Base-by-base conservation (phyloP, 257 asterid species). In the Nicotiana undulata region DNA sequence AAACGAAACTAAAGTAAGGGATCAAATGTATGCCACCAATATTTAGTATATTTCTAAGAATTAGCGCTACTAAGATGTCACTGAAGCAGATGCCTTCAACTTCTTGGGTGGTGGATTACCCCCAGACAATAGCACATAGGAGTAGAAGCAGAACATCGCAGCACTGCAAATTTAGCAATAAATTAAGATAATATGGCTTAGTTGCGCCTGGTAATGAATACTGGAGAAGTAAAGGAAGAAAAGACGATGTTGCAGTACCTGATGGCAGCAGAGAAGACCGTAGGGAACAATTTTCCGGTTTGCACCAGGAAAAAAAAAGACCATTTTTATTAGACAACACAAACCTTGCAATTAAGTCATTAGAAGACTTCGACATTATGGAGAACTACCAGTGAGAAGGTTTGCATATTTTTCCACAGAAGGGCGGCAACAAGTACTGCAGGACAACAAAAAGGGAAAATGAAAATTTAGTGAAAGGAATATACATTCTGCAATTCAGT, bases 71-170 rank as follows among this genome's bases (percentile, higher is more conserved):
- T 81, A 81, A 22, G 72, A 81, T 75, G 65, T 40, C 13, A 32
- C 65, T 63, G 81, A 78, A 1, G 80, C 83, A 81, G 87, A 60
- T 26, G 34, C 31, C 85, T 85, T 87, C 86, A 51, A 60, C 76
- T 85, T 87, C 85, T 87, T 87, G 20, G 90, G 90, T 32, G 89
- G 89, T 59, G 90, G 90, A 68, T 87, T 87, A 46, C 90, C 90
- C n/a, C 90, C 90, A 72, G 89, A 90, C 63, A 95, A 75, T 83
- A 95, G 90, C 86, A 95, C 99, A 32, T 95, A 95, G 15, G 90
- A 75, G 66, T 93, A 95, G 88, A 95, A 95, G 90, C 90, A 87
- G 58, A 93, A 83, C 98, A 95, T 95, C 85, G 97, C 97, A 83
- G 93, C 97, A 86, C 98, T 93, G 83, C 59, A 5, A 32, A 13